A percentile compares a stretch with the other conserved stretches of the same genome.
Evolutionary conservation across 2,329 filamentous ascomycete species (phyloP).

Genomic region (Lachnellula occidentalis): DNA sequence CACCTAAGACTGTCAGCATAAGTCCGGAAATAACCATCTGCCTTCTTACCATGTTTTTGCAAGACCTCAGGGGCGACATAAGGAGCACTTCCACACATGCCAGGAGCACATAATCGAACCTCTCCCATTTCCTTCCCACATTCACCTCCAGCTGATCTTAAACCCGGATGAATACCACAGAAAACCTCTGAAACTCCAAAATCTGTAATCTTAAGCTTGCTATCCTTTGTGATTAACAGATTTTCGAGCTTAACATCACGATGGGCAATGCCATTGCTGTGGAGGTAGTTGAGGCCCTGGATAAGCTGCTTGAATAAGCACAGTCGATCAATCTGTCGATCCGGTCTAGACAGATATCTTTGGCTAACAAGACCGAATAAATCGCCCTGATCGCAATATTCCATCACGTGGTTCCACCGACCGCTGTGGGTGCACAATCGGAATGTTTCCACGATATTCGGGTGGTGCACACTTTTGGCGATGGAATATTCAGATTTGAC

Average conservation of each 20-base stretch:
- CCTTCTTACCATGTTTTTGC: slow-evolving; percentile 48
- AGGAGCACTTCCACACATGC: slow-evolving; percentile 77
- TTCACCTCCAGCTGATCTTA: slow-evolving; percentile 65
- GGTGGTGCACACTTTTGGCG: slow-evolving; percentile 77
- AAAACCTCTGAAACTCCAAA: slow-evolving; percentile 90
- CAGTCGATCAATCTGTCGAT: slow-evolving; percentile 61
- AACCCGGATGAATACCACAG: slow-evolving; percentile 71
- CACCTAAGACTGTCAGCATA: slow-evolving; percentile 30
- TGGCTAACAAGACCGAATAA: slow-evolving; percentile 70
- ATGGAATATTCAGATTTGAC: slow-evolving; percentile 90
- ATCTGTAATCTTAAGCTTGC: slow-evolving; percentile 84
- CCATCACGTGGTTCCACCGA: slow-evolving; percentile 89
- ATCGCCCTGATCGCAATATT: slow-evolving; percentile 80
- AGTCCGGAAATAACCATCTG: too few relatives aligned
- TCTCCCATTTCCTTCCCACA: slow-evolving; percentile 70
- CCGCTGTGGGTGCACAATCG: slow-evolving; percentile 64
- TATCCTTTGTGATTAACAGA: slow-evolving; percentile 69
- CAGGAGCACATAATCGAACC: slow-evolving; percentile 66
- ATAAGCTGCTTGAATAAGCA: slow-evolving; percentile 89
- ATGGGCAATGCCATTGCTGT: slow-evolving; percentile 79
- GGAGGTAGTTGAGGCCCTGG: slow-evolving; percentile 76
- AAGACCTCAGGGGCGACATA: slow-evolving; percentile 87
- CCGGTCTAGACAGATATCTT: slow-evolving; percentile 58
- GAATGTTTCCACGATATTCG: slow-evolving; percentile 79
- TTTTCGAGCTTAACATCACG: slow-evolving; percentile 91